Conservation (phyloP, 176 grass and related monocot genomes). For the Hordeum marinum region DNA sequence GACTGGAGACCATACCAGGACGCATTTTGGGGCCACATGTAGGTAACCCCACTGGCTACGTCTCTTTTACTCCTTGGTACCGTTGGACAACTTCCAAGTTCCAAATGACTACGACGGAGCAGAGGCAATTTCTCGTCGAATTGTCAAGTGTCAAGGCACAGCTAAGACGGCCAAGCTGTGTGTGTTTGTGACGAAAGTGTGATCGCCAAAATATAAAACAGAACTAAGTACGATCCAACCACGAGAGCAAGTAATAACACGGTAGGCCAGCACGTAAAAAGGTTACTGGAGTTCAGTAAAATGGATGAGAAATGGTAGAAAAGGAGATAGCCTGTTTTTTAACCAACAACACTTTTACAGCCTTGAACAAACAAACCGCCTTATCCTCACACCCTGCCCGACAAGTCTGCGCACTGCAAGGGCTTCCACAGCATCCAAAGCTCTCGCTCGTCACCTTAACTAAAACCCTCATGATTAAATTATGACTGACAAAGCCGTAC, state of each 20-base stretch:
- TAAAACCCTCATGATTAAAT: conserved; percentile 19
- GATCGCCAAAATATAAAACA: no score
- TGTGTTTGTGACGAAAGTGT: no score
- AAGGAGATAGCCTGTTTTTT: neutral
- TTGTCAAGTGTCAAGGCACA: no score
- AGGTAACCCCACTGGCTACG: neutral
- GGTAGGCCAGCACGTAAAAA: neutral
- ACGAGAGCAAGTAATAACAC: no score
- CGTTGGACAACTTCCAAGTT: conserved; percentile 13
- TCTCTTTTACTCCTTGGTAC: conserved; percentile 3
- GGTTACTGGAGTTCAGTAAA: no score
- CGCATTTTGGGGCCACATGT: neutral
- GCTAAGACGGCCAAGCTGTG: no score
- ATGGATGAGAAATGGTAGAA: neutral
- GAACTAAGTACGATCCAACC: no score
- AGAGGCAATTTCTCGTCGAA: no score
- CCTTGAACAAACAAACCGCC: neutral
- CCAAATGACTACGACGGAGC: neutral
- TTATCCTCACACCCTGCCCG: neutral
- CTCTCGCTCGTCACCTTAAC: neutral
- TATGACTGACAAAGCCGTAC: conserved; percentile 9
- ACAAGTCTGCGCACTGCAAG: neutral
- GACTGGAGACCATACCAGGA: no score
- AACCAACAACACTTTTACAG: conserved; percentile 34
- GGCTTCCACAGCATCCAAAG: conserved; percentile 33